Conservation (phyloP, 345 rosid species). For the Euphorbia pulcherrima region DNA sequence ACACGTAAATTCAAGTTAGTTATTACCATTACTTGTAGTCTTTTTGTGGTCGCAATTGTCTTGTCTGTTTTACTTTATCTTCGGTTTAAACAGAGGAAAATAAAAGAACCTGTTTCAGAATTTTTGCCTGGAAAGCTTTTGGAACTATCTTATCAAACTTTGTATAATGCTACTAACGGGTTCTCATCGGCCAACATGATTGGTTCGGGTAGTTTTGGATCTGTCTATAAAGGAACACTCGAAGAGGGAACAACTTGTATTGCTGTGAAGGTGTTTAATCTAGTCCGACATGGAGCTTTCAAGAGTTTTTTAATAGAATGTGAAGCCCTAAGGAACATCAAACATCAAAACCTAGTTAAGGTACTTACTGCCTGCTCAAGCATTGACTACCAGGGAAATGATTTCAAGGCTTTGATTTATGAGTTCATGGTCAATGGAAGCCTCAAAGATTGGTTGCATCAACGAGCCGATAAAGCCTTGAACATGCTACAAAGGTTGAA, state of each 20-base stretch:
- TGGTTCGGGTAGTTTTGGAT: slow-evolving; percentile 13
- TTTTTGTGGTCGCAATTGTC: neutral
- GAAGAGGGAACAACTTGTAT: neutral
- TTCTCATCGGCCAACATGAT: neutral
- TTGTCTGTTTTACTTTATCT: neutral
- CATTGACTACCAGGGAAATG: slow-evolving; percentile 15
- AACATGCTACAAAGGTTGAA: neutral
- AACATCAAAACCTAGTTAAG: slow-evolving; percentile 26
- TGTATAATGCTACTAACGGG: slow-evolving; percentile 6
- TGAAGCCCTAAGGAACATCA: slow-evolving; percentile 14
- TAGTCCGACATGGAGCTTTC: slow-evolving; percentile 8
- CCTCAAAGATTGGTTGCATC: slow-evolving; percentile 3
- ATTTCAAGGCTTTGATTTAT: slow-evolving; percentile 26
- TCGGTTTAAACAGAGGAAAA: neutral
- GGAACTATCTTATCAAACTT: slow-evolving; percentile 5
- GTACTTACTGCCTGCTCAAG: slow-evolving; percentile 21
- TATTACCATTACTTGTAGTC: neutral
- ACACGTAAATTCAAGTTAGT: neutral
- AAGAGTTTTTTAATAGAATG: slow-evolving; percentile 22
- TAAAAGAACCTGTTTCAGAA: neutral
- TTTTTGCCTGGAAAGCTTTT: neutral
- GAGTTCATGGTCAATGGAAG: slow-evolving; percentile 21
- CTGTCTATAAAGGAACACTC: slow-evolving; percentile 22
- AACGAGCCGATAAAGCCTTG: neutral
- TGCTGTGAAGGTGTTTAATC: slow-evolving; percentile 24